phyloP scores from a whole-genome alignment of 1,284 basidiomycete species.

The Bjerkandera adusta region DNA sequence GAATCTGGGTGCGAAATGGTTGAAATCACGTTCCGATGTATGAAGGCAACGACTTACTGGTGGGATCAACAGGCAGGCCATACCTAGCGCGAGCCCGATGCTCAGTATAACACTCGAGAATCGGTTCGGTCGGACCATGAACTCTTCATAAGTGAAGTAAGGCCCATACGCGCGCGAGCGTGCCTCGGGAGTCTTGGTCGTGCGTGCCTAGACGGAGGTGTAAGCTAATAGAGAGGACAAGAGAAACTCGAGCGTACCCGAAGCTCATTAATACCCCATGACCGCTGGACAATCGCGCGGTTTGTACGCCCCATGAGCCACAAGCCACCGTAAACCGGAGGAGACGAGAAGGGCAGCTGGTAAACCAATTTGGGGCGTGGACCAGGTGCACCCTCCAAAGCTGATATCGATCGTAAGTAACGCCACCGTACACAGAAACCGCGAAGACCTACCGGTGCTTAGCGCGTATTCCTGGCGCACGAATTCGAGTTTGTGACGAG shows the following conservation, averaged over 20 bases:
- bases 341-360: conserved; percentile 43
- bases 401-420: conserved; percentile 28
- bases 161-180: conserved; percentile 51
- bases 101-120: conserved; percentile 44
- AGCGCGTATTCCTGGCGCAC: conserved; percentile 45
- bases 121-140: conserved; percentile 42
- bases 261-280: conserved; percentile 69
- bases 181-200: conserved; percentile 18
- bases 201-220: conserved; percentile 2
- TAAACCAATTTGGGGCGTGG: conserved; percentile 42
- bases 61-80: conserved; percentile 32
- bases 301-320: conserved; percentile 68
- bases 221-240: neutral
- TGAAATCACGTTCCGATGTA: neutral
- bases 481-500: conserved; percentile 34
- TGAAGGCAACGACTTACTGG: conserved; percentile 36
- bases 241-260: conserved; percentile 8
- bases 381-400: conserved; percentile 36
- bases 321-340: conserved; percentile 49
- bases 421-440: conserved; percentile 1
- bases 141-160: conserved; percentile 76
- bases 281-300: conserved; percentile 70
- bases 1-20: conserved; percentile 36
- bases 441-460: conserved; percentile 47
- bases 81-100: conserved; percentile 32